These are phyloP conservation scores for Cladosporium cucumerinum DNA, from an alignment of 2,329 filamentous ascomycete species.

Conservation along the genomic window DNA sequence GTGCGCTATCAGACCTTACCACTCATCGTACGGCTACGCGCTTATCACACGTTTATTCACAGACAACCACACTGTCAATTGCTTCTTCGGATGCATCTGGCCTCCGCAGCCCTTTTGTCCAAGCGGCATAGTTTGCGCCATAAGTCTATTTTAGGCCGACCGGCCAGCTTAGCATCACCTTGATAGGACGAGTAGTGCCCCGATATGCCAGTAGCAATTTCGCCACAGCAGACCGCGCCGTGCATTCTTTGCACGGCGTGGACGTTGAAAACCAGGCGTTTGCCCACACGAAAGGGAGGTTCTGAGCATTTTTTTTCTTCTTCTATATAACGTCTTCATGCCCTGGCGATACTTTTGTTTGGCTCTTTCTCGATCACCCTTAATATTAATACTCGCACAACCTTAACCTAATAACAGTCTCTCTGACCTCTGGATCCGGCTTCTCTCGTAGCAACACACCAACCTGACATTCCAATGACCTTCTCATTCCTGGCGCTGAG, in stretches of 20 bases:
- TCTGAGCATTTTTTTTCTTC: not conserved
- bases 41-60: not conserved
- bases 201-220: not conserved
- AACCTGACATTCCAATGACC: not conserved
- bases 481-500: slow-evolving; percentile 1
- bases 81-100: not conserved
- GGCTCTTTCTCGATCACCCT: not conserved
- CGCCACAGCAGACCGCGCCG: slow-evolving; percentile 11
- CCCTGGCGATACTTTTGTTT: not conserved
- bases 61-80: not conserved
- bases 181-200: not conserved
- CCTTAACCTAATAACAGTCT: not conserved
- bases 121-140: not conserved
- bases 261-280: slow-evolving; percentile 4
- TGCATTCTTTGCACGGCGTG: not conserved
- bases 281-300: not conserved
- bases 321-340: not conserved
- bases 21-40: not conserved
- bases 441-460: not conserved
- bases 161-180: not conserved
- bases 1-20: not conserved
- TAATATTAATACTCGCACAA: not conserved
- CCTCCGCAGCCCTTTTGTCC: not conserved
- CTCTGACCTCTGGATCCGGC: not conserved
- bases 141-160: slow-evolving; percentile 1